Evolutionary conservation across 2,329 filamentous ascomycete species (phyloP).

Genomic region (Sarocladium kiliense): DNA sequence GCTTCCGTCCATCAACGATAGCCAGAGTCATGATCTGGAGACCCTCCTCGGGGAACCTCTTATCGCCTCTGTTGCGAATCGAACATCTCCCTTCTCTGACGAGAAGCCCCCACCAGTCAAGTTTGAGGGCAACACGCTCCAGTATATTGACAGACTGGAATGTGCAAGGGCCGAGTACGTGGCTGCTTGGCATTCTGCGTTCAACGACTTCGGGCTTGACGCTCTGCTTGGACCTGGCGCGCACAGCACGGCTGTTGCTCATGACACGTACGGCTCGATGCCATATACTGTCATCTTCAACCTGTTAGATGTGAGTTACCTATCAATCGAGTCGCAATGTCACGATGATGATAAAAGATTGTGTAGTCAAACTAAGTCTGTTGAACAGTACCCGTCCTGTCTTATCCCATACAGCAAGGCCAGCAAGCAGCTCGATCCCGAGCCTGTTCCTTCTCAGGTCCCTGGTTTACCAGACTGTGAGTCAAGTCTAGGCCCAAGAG

Average conservation of each 20-base stretch:
- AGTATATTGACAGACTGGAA: not conserved
- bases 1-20: not conserved
- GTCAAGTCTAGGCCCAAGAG: too few relatives aligned
- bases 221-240: not conserved
- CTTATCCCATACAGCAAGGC: not conserved
- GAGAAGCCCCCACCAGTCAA: not conserved
- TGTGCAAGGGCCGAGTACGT: not conserved
- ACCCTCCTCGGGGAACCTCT: not conserved
- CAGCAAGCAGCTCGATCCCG: not conserved
- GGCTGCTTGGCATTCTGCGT: not conserved
- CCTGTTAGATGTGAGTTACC: not conserved
- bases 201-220: not conserved
- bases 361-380: not conserved
- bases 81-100: not conserved
- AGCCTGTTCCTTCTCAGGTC: not conserved
- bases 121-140: not conserved
- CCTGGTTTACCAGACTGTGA: not conserved
- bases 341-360: not conserved
- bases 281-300: not conserved
- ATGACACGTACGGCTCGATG: not conserved
- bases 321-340: not conserved
- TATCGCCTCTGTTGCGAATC: not conserved
- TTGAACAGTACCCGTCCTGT: not conserved
- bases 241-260: slow-evolving; percentile 1
- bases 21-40: not conserved